Base-by-base conservation (phyloP, 2,329 filamentous ascomycete species). In the Macrophomina tecta region DNA sequence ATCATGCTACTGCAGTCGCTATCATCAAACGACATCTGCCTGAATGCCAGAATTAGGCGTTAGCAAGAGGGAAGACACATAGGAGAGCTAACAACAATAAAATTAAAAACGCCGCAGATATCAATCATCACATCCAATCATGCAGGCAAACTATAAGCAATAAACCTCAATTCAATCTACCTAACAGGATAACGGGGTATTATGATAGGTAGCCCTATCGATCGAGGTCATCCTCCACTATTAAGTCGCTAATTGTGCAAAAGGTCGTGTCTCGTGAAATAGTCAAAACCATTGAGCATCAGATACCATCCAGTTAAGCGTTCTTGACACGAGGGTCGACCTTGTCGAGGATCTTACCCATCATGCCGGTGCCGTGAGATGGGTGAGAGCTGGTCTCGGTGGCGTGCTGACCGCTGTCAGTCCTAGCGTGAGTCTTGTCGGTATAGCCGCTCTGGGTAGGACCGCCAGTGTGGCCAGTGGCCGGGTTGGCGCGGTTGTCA, bases 271-370 rank as follows among this genome's bases (percentile, higher is more conserved):
- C 34, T 40, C 53, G 34, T 40, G 5, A 40, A 32, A 11, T 2
- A 38, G 36, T 38, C 36, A 38, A 38, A 38, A 38, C 36, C 36
- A 2, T 8, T 12, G 34, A 56, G 30, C 30, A 14, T 16, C 51
- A 18, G 8, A n/a, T 12, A 16, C 28, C n/a, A 34, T 42, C 36
- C 28, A n/a, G 14, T 66, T 66, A 56, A 48, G 51, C 40, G 5
- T 53, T 66, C 64, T 67, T 64, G 38, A 67, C 66, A 6, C 66
- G 60, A 18, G 66, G 66, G 51, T 68, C 66, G 11, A 68, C 18
- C 52, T 65, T 68, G 45, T 68, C 65, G 32, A 65, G 52, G 2
- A 68, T 9, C 30, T 68, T 65, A 4, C 56, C 56, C 7, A 61
- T 11, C 12, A 61, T 2, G 9, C 56, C 56, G 12, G 23, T 34